phyloP scores from a whole-genome alignment of 441 rosid species.

The Metrosideros polymorpha region DNA sequence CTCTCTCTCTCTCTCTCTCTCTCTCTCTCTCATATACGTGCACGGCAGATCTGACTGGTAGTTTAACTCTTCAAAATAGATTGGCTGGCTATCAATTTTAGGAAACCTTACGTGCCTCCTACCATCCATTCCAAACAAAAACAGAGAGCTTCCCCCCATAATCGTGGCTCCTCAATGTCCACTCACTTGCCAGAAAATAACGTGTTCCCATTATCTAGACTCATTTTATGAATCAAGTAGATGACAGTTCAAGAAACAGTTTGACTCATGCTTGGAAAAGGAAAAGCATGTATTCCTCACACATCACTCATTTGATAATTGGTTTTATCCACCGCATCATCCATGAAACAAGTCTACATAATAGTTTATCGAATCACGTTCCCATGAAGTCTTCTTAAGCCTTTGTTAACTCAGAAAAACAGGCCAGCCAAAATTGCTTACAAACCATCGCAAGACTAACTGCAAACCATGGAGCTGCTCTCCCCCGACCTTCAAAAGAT shows the following conservation, averaged over 20 bases:
- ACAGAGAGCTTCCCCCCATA: background rate
- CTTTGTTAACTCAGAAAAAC: background rate
- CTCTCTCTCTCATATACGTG: too few relatives aligned
- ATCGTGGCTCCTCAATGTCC: background rate
- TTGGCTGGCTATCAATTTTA: background rate
- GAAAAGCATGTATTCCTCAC: background rate
- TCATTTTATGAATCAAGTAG: background rate
- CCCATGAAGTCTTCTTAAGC: background rate
- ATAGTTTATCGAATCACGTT: background rate
- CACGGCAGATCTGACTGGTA: too few relatives aligned
- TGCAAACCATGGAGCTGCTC: background rate
- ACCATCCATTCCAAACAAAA: background rate
- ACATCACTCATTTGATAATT: background rate
- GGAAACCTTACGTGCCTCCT: background rate
- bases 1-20: too few relatives aligned
- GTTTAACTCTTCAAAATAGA: background rate
- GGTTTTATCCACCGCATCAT: background rate
- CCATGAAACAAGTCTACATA: background rate
- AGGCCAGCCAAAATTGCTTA: background rate
- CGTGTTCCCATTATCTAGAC: background rate
- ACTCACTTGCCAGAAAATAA: background rate
- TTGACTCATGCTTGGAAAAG: background rate
- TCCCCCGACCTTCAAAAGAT: background rate
- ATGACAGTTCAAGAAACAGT: background rate
- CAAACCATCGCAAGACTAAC: background rate